phyloP scores from a whole-genome alignment of 2,329 filamentous ascomycete genomes.

The Ophiobolus disseminans region DNA sequence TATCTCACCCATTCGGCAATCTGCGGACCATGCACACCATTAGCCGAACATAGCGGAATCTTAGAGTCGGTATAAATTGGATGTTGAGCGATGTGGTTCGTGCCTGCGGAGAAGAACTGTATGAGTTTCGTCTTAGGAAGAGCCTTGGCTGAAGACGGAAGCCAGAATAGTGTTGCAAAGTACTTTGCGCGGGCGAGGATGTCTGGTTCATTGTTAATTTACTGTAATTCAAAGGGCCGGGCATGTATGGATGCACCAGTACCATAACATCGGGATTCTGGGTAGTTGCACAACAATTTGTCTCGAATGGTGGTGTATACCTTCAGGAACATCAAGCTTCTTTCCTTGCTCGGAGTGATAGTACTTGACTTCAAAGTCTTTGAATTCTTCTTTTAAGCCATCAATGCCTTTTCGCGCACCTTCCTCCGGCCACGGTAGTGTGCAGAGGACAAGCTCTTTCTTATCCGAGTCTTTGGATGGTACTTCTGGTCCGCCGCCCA shows the following conservation, averaged over 20 bases:
- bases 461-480: constrained; percentile 31
- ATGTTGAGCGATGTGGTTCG: constrained; percentile 61
- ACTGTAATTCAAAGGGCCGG: neutral
- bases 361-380: constrained; percentile 41
- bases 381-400: constrained; percentile 38
- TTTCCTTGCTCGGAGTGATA: constrained; percentile 45
- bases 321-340: constrained; percentile 49
- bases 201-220: neutral
- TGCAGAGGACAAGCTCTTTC: constrained; percentile 50
- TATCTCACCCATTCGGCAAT: constrained; percentile 74
- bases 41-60: constrained; percentile 62
- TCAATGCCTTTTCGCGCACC: constrained; percentile 25
- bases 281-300: no score
- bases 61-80: constrained; percentile 61
- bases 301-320: no score
- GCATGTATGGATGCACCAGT: neutral
- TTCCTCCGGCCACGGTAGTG: constrained; percentile 51
- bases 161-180: constrained; percentile 56
- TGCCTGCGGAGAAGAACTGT: constrained; percentile 65
- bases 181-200: constrained; percentile 54
- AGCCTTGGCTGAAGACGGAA: constrained; percentile 49
- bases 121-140: constrained; percentile 57
- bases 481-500: constrained; percentile 54
- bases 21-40: constrained; percentile 67
- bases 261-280: constrained; percentile 1